A percentile compares a stretch with the other conserved stretches of the same genome.
Evolutionary conservation across 1,284 basidiomycete species (phyloP).

Genomic region (Heterobasidion annosum): DNA sequence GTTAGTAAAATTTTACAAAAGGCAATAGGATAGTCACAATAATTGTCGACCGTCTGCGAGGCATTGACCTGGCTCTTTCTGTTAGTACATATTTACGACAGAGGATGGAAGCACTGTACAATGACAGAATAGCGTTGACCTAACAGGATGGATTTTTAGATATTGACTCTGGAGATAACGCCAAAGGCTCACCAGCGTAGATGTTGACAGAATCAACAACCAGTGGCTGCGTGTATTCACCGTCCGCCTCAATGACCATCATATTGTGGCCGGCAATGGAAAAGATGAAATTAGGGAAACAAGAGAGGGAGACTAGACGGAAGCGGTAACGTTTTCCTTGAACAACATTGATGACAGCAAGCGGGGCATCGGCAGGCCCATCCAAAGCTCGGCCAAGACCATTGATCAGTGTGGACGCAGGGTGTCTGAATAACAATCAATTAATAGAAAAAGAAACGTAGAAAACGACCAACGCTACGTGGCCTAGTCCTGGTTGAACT

Average conservation of each 20-base stretch:
- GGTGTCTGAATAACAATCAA: neutral
- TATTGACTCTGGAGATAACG: slow-evolving; percentile 14
- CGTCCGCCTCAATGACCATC: slow-evolving; percentile 46
- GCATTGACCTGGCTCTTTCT: slow-evolving; percentile 20
- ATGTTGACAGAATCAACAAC: slow-evolving; percentile 32
- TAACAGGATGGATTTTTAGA: slow-evolving; percentile 14
- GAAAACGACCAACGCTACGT: neutral
- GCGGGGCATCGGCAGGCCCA: slow-evolving; percentile 11
- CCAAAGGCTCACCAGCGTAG: slow-evolving; percentile 25
- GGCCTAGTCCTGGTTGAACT: slow-evolving; percentile 1
- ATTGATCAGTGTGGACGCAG: slow-evolving; percentile 39
- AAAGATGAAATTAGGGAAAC: slow-evolving; percentile 25
- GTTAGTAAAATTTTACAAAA: neutral
- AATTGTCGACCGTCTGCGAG: slow-evolving; percentile 28
- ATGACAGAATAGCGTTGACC: slow-evolving; percentile 28
- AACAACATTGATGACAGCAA: slow-evolving; percentile 23
- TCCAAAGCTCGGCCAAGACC: slow-evolving; percentile 25
- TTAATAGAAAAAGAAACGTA: neutral
- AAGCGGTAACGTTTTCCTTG: slow-evolving; percentile 21
- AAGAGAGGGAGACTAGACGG: slow-evolving; percentile 25
- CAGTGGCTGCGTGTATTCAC: slow-evolving; percentile 29
- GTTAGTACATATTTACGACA: neutral
- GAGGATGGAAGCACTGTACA: slow-evolving; percentile 7
- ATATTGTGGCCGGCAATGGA: slow-evolving; percentile 37
- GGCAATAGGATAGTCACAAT: slow-evolving; percentile 18